Conservation (phyloP, 257 asterid genomes). For the Penstemon davidsonii region DNA sequence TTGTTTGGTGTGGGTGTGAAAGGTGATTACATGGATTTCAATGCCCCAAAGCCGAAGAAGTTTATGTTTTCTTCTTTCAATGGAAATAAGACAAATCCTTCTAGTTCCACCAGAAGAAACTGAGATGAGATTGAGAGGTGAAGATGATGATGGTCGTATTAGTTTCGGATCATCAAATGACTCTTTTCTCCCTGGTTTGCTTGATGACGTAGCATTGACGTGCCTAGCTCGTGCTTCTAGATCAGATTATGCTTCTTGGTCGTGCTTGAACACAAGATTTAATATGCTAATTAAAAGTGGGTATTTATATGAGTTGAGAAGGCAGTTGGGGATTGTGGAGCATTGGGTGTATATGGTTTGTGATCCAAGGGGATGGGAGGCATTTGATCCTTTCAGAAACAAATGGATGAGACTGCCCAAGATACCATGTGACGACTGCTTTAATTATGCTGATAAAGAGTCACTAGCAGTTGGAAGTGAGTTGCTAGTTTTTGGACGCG, state of each 20-base stretch:
- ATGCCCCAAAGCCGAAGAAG: constrained; percentile 35
- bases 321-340: constrained; percentile 63
- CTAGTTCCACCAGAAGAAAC: constrained; percentile 33
- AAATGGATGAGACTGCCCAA: constrained; percentile 80
- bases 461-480: constrained; percentile 79
- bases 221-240: constrained; percentile 69
- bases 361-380: constrained; percentile 97
- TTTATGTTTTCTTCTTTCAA: constrained; percentile 29
- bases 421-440: constrained; percentile 87
- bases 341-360: constrained; percentile 92
- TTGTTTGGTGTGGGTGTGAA: constrained; percentile 28
- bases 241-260: constrained; percentile 69
- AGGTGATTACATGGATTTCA: constrained; percentile 37
- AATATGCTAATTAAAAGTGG: constrained; percentile 59
- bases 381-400: constrained; percentile 67
- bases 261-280: constrained; percentile 57
- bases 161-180: constrained; percentile 42
- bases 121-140: constrained; percentile 38
- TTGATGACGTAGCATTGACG: constrained; percentile 66
- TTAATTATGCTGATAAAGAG: constrained; percentile 77
- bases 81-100: constrained; percentile 24
- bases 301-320: constrained; percentile 66
- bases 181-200: constrained; percentile 67
- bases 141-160: constrained; percentile 44
- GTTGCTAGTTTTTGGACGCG: constrained; percentile 83